A percentile compares a stretch with the other conserved stretches of the same genome.
phyloP scores from a whole-genome alignment of 805 yeast genomes.

The Saturnispora bothae region DNA sequence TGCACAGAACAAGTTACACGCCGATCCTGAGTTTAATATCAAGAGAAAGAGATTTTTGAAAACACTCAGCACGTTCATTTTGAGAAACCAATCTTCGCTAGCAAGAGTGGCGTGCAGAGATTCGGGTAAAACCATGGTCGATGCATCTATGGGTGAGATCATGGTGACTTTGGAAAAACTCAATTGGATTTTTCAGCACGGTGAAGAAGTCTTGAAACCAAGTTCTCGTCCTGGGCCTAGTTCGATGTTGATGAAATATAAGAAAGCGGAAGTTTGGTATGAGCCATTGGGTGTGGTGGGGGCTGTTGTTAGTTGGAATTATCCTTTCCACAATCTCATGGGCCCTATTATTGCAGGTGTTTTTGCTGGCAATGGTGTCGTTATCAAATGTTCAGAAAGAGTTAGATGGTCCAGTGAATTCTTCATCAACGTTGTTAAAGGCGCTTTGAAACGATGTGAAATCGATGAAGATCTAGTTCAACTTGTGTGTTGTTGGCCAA shows the following conservation, averaged over 20 bases:
- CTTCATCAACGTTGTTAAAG: constrained; percentile 60
- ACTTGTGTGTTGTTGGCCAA: constrained; percentile 71
- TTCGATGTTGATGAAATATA: constrained; percentile 75
- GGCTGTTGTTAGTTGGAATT: constrained; percentile 93
- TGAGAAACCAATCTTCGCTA: constrained; percentile 74
- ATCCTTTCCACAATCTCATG: constrained; percentile 88
- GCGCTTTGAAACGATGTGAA: constrained; percentile 64
- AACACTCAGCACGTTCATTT: constrained; percentile 60
- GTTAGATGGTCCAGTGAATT: constrained; percentile 90
- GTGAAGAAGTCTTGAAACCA: constrained; percentile 58
- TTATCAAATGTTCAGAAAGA: constrained; percentile 90
- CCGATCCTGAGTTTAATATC: constrained; percentile 40
- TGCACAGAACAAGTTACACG: constrained; percentile 45
- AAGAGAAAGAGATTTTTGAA: constrained; percentile 61
- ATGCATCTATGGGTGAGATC: constrained; percentile 94
- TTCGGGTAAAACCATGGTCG: constrained; percentile 91
- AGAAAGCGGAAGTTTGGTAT: constrained; percentile 86
- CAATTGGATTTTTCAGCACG: constrained; percentile 81
- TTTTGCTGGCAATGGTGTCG: constrained; percentile 84
- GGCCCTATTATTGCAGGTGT: constrained; percentile 88
- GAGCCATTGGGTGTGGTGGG: constrained; percentile 87
- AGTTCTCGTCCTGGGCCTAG: constrained; percentile 82
- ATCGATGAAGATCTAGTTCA: constrained; percentile 79
- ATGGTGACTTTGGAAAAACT: constrained; percentile 90
- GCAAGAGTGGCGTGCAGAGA: constrained; percentile 94